Evolutionary conservation across 2,329 filamentous ascomycete species (phyloP).

Genomic region (Aspergillus chevalieri): DNA sequence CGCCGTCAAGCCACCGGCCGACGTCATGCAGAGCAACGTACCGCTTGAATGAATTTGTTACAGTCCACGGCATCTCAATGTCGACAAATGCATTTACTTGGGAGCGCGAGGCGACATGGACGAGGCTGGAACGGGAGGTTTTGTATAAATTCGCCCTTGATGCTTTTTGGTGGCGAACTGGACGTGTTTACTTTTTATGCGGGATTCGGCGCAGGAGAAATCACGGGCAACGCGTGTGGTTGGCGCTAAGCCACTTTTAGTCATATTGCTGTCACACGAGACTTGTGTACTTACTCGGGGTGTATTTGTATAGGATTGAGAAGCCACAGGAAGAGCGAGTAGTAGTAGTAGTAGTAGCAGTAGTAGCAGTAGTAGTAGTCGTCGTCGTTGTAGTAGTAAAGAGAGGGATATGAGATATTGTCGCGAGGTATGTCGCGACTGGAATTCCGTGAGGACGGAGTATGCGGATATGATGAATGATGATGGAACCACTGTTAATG

Average conservation of each 20-base stretch:
- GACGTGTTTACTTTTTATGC: constrained; percentile 6
- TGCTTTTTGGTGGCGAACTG: background rate
- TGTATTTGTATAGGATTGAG: background rate
- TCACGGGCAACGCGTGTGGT: constrained; percentile 15
- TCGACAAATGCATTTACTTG: constrained; percentile 5
- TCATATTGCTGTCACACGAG: constrained; percentile 16
- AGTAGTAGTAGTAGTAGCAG: background rate
- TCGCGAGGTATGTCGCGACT: too few relatives aligned
- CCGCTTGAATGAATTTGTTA: constrained; percentile 48
- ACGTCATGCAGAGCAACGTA: constrained; percentile 13
- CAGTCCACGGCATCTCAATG: constrained; percentile 44
- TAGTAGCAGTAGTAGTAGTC: background rate
- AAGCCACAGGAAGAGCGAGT: background rate
- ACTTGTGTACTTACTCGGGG: background rate
- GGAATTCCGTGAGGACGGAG: background rate
- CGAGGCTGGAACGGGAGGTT: background rate
- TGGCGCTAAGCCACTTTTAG: constrained; percentile 21
- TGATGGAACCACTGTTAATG: background rate
- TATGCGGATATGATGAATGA: background rate
- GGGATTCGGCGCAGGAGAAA: constrained; percentile 4
- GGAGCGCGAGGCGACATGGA: background rate
- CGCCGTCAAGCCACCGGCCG: too few relatives aligned
- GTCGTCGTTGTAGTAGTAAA: background rate
- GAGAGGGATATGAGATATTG: background rate
- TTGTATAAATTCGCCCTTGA: background rate